phyloP scores from a whole-genome alignment of 768 basidiomycete genomes.

The Strobilomyces dryophilus region DNA sequence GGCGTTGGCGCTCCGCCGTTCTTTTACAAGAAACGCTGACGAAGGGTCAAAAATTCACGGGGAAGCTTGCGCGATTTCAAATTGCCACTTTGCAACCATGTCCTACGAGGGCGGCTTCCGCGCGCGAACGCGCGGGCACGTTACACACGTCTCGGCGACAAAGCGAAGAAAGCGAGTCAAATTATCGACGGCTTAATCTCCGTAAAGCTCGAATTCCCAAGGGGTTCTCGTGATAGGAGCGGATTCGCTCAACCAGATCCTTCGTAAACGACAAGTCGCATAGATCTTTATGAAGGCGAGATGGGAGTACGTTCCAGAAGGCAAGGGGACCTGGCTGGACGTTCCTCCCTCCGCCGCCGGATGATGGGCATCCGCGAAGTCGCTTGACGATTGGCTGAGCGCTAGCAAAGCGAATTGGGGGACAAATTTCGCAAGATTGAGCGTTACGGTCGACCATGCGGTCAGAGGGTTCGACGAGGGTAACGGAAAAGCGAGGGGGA shows the following conservation, averaged over 20 bases:
- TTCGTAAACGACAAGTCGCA: slow-evolving; percentile 69
- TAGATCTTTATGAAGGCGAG: slow-evolving; percentile 72
- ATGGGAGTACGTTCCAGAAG: slow-evolving; percentile 58
- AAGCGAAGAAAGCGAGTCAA: slow-evolving; percentile 7
- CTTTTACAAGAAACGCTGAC: not conserved
- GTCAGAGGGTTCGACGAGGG: slow-evolving; percentile 56
- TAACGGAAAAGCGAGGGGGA: slow-evolving; percentile 64
- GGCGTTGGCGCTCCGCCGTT: slow-evolving; percentile 16
- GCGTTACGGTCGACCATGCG: slow-evolving; percentile 60
- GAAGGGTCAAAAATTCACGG: not conserved
- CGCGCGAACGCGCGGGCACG: slow-evolving; percentile 18
- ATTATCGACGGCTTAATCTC: slow-evolving; percentile 26
- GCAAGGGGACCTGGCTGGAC: slow-evolving; percentile 30
- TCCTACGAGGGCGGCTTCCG: slow-evolving; percentile 15
- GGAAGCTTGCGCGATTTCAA: slow-evolving; percentile 21
- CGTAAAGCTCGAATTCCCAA: slow-evolving; percentile 76
- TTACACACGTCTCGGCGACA: slow-evolving; percentile 17
- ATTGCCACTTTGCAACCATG: slow-evolving; percentile 16
- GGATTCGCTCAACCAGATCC: slow-evolving; percentile 71
- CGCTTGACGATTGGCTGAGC: slow-evolving; percentile 24
- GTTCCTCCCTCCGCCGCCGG: slow-evolving; percentile 21
- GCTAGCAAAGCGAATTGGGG: slow-evolving; percentile 56
- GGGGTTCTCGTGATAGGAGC: slow-evolving; percentile 51
- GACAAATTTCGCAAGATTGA: slow-evolving; percentile 59
- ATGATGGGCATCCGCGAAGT: slow-evolving; percentile 17